phyloP scores from a whole-genome alignment of 257 asterid species.

The Nicotiana paniculata region DNA sequence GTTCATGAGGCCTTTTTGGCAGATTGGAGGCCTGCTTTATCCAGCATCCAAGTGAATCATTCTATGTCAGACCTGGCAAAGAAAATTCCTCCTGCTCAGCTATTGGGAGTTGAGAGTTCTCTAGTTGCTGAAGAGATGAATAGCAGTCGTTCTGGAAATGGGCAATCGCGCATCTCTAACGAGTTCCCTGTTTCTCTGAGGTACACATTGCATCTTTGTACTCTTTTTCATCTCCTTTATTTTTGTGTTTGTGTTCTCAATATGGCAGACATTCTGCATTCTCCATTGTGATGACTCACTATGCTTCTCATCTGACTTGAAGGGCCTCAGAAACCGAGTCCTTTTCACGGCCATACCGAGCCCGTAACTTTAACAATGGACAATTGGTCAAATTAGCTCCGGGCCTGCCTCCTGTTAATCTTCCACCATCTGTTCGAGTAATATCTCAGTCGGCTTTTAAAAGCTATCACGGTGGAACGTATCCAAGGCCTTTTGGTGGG shows the following conservation, averaged over 20 bases:
- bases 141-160: conserved; percentile 23
- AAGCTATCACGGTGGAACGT: conserved; percentile 39
- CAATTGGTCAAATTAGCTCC: conserved; percentile 90
- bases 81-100: conserved; percentile 16
- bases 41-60: conserved; percentile 29
- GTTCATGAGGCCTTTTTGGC: conserved; percentile 97
- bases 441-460: conserved; percentile 84
- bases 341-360: conserved; percentile 52
- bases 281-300: conserved; percentile 14
- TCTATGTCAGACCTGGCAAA: conserved; percentile 5
- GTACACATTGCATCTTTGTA: conserved; percentile 23
- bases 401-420: conserved; percentile 87
- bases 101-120: conserved; percentile 29
- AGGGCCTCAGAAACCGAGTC: conserved; percentile 48
- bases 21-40: conserved; percentile 70
- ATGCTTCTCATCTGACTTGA: conserved; percentile 19
- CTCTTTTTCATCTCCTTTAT: neutral
- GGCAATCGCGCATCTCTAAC: conserved; percentile 27
- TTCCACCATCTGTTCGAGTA: conserved; percentile 93
- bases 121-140: conserved; percentile 32
- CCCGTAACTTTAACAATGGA: conserved; percentile 50
- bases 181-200: conserved; percentile 43
- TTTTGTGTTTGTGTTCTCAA: neutral
- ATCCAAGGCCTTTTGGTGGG: conserved; percentile 23
- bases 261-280: conserved; percentile 12